Evolutionary conservation across 495 filamentous ascomycete species (phyloP).

Genomic region (Neurospora sp.): DNA sequence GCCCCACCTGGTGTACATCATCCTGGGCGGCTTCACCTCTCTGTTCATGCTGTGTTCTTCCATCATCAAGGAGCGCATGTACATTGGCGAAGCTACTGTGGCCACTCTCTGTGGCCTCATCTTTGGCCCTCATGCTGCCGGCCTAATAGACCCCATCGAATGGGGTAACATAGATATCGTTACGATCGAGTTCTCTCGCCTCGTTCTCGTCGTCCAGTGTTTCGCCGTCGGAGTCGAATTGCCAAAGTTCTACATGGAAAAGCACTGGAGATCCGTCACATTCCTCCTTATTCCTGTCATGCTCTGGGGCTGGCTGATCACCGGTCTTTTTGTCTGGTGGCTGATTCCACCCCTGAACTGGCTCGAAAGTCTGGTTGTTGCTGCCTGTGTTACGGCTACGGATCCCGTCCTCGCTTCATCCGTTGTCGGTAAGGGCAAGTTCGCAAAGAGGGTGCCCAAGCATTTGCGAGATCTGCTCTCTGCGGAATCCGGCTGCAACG

Average conservation of each 20-base stretch:
- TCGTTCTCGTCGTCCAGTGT: conserved; percentile 97
- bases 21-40: conserved; percentile 93
- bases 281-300: conserved; percentile 90
- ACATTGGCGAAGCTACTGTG: conserved; percentile 97
- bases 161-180: conserved; percentile 96
- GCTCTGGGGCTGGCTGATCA: conserved; percentile 93
- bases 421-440: conserved; percentile 97
- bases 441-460: conserved; percentile 93
- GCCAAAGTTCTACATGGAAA: conserved; percentile 96
- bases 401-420: conserved; percentile 97
- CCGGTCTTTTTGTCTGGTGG: conserved; percentile 95
- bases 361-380: conserved; percentile 76
- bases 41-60: conserved; percentile 98
- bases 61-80: conserved; percentile 95
- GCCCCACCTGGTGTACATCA: conserved; percentile 97
- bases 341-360: conserved; percentile 73
- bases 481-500: conserved; percentile 97
- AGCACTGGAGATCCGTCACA: conserved; percentile 89
- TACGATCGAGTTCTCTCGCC: conserved; percentile 92
- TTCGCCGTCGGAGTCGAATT: conserved; percentile 98
- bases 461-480: conserved; percentile 93
- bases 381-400: conserved; percentile 94
- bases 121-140: conserved; percentile 90
- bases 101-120: conserved; percentile 95
- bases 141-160: conserved; percentile 70